Evolutionary conservation across 805 yeast genomes (phyloP), one percentile per base, ranked within the genome.

Genomic region (Yarrowia sp.): DNA sequence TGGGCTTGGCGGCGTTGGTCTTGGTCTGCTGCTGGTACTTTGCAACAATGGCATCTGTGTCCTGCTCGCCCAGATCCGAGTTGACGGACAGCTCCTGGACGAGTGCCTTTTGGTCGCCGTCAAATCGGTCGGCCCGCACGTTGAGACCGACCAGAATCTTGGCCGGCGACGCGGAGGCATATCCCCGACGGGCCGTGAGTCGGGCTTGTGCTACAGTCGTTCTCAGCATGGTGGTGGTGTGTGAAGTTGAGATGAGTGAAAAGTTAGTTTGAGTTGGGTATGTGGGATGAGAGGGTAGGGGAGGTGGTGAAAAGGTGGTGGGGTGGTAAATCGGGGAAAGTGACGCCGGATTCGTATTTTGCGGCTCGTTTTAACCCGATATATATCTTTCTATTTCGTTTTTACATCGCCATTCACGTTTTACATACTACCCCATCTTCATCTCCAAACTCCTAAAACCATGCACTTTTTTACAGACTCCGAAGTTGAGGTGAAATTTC

Each of bases 101-200:
- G 8, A 58, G 40, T 4, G 51, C 63, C 30, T 40, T 58, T 9
- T 58, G 51, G 41, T 41, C 51, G 28, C 51, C 63, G 30, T 30
- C 63, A 6, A 21, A 41, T 14, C 51, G 63, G 51, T 58, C 63
- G 9, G 63, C 63, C 16, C 41, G 51, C 38, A 58, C 49, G 63
- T 58, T 58, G 21, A 43, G 49, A 17, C 51, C 63, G 40, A 58
- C 63, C 16, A 58, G 63, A 16, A 58, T 43, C 51, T 58, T 30
- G 40, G 63, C 63, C 32, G 63, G 63, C 30, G 63, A 58, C 46
- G 26, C 46, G 9, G 61, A 32, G 26, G 61, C 38, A 33, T 52
- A 52, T 11, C 59, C 59, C 2, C 59, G 59, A 3, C 33, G 26
- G 3, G n/a, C 19, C 28, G 24, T 11, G 11, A 35, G 30, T 30